A percentile compares a stretch with the other conserved stretches of the same genome.
Evolutionary conservation across 805 yeast species (phyloP).

Genomic region (Starmerella floricola): DNA sequence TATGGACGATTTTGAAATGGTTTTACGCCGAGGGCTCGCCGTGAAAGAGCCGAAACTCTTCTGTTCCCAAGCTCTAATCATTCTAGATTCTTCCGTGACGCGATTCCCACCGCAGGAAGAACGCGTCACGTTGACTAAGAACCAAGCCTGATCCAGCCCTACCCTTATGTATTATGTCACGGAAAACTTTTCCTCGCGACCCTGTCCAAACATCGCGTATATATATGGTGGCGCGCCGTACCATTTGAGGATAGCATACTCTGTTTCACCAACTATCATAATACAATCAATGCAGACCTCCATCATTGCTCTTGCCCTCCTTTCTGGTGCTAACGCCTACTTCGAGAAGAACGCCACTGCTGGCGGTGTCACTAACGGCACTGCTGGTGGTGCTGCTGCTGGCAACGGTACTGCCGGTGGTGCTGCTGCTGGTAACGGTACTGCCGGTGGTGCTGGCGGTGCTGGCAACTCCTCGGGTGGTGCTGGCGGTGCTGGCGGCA

Average conservation of each 20-base stretch:
- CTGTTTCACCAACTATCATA: neutral
- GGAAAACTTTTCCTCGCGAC: neutral
- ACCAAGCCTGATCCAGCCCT: neutral
- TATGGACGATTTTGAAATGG: no score
- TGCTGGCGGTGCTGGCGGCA: conserved; percentile 6
- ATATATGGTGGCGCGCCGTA: conserved; percentile 2
- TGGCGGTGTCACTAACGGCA: conserved; percentile 6
- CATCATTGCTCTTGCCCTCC: conserved; percentile 18
- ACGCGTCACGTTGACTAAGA: no score
- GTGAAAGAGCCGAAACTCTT: no score
- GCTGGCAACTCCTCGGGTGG: conserved; percentile 7
- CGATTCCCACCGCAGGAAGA: no score
- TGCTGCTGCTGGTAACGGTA: neutral
- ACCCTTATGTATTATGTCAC: neutral
- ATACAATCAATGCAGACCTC: conserved; percentile 18
- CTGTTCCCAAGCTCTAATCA: no score
- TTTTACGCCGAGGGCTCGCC: no score
- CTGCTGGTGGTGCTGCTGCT: conserved; percentile 2
- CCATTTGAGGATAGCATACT: neutral
- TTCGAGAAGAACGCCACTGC: conserved; percentile 4
- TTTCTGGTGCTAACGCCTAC: conserved; percentile 17
- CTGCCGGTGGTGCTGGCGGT: conserved; percentile 7
- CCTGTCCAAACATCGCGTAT: neutral
- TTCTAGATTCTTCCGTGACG: no score
- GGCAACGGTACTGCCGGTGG: neutral